Evolutionary conservation across 805 yeast genomes (phyloP).

Genomic region (Wickerhamomyces bisporus): DNA sequence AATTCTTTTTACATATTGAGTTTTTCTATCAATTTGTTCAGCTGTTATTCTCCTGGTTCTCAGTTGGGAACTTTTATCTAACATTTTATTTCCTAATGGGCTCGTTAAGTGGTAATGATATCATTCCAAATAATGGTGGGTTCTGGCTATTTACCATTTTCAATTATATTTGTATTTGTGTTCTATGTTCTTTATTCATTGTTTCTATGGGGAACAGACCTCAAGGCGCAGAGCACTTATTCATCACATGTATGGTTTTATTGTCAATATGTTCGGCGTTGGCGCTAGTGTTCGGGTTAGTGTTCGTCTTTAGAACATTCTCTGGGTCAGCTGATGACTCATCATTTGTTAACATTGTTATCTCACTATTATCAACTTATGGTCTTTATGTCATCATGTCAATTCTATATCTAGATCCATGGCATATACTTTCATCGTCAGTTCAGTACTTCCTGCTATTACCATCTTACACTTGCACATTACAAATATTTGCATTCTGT

Average conservation of each 20-base stretch:
- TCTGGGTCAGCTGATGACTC: conserved; percentile 31
- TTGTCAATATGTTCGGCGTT: conserved; percentile 77
- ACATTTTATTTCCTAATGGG: conserved; percentile 94
- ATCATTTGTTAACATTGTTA: conserved; percentile 69
- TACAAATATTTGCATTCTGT: conserved; percentile 95
- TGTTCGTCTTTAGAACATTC: conserved; percentile 62
- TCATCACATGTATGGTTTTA: conserved; percentile 64
- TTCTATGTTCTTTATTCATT: conserved; percentile 81
- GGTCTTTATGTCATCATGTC: conserved; percentile 85
- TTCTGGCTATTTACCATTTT: conserved; percentile 77
- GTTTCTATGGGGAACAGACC: conserved; percentile 97
- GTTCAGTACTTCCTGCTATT: conserved; percentile 82
- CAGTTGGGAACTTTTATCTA: conserved; percentile 85
- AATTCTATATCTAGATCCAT: conserved; percentile 83
- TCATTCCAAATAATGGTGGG: conserved; percentile 67
- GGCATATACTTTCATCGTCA: conserved; percentile 90
- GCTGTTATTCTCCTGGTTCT: conserved; percentile 83
- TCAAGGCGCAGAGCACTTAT: conserved; percentile 84
- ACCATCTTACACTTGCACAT: conserved; percentile 87
- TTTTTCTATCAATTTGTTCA: conserved; percentile 82
- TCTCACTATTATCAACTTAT: conserved; percentile 84
- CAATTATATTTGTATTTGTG: conserved; percentile 79
- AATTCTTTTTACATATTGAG: conserved; percentile 77
- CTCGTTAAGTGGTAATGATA: conserved; percentile 50
- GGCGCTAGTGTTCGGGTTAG: conserved; percentile 77